Base-by-base conservation (phyloP, 495 filamentous ascomycete genomes). In the Rhypophila decipiens region DNA sequence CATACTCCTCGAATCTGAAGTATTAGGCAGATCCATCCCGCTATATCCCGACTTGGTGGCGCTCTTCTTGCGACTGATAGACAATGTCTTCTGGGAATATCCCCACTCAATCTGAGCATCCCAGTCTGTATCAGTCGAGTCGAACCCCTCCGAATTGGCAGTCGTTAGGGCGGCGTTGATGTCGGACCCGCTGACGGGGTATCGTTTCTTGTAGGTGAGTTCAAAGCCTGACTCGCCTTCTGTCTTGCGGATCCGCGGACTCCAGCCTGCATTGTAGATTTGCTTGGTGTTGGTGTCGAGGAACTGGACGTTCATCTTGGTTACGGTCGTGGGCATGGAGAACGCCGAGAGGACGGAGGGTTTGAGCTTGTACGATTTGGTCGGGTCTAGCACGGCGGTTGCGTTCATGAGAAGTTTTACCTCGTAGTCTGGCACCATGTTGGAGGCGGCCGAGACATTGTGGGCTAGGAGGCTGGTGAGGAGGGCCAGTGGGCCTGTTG, bases 121-220 rank as follows among this genome's bases (percentile, higher is more conserved):
- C 44, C 60, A 66, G 21, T 50, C 51, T 34, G 51, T 47, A 17
- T 57, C 42, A 39, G 42, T 49, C 24, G 43, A 39, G 27, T 62
- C 53, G 45, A 57, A 64, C 10, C 60, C 63, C 1, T 62, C 46
- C 12, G 19, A 20, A 39, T 51, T 53, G 27, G 63, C 63, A 1
- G 42, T 39, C 4, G 33, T 45, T 11, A 64, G 46, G 8, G 61
- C 56, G 2, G 41, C 56, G 22, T 63, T 51, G 29, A 59, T 55
- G 31, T 60, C 43, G 31, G 23, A 12, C 33, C 33, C n/a, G 13
- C n/a, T 21, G 23, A 44, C 33, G 40, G 51, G 18, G 39, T 59
- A 60, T 19, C 62, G 55, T 45, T 55, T 58, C 52, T 63, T 66
- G 53, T 60, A 66, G 7, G 63, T 66, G 1, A 64, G 48, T 39